phyloP scores from a whole-genome alignment of 306 rosid genomes.

The Fagus sylvatica region DNA sequence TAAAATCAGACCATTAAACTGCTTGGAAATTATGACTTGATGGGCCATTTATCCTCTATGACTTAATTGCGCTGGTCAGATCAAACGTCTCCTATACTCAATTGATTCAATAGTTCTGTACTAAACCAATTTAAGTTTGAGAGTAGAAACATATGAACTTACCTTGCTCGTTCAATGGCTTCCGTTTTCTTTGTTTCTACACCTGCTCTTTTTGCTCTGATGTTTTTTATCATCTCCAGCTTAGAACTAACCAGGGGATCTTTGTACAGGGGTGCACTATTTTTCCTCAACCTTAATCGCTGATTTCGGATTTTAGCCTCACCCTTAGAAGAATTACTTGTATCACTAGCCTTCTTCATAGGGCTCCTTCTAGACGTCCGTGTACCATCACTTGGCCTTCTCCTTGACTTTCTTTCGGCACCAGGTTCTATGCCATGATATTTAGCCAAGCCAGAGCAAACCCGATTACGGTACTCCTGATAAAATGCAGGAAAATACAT shows the following conservation, averaged over 20 bases:
- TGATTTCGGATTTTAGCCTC: conserved; percentile 33
- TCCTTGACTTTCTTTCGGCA: conserved; percentile 63
- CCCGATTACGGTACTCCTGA: conserved; percentile 80
- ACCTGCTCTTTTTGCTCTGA: conserved; percentile 81
- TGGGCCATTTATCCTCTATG: conserved; percentile 13
- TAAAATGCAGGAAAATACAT: background rate
- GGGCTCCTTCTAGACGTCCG: conserved; percentile 42
- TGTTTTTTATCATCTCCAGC: conserved; percentile 84
- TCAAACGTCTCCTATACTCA: conserved; percentile 28
- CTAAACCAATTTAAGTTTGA: background rate
- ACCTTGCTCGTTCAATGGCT: conserved; percentile 87
- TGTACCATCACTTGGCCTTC: conserved; percentile 43
- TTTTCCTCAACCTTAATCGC: conserved; percentile 39
- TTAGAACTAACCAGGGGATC: conserved; percentile 87
- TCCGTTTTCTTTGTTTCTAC: conserved; percentile 61
- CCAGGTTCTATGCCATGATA: conserved; percentile 59
- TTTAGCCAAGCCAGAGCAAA: conserved; percentile 70
- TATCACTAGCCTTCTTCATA: conserved; percentile 33
- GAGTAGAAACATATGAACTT: conserved; percentile 19
- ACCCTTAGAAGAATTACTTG: conserved; percentile 21
- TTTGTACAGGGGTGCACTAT: conserved; percentile 58
- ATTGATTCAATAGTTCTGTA: background rate
- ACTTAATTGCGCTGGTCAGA: conserved; percentile 36
- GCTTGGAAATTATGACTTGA: background rate
- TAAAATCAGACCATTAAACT: background rate